Percentiles rank a stretch among this genome's conserved stretches.
phyloP scores from a whole-genome alignment of 108 stramenopile species.

The Parietichytrium sp. region DNA sequence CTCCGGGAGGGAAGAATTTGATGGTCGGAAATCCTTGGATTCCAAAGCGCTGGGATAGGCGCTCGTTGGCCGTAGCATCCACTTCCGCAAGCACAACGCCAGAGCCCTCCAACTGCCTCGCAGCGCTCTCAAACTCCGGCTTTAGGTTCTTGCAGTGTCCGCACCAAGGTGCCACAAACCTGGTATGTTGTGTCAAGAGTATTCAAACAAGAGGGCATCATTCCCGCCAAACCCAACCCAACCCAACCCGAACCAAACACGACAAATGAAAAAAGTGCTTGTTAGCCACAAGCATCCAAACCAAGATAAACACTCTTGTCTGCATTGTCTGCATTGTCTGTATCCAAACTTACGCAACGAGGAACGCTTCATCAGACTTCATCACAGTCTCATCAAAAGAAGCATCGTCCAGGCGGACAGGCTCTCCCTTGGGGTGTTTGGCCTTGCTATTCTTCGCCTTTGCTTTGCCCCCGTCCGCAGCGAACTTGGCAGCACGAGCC shows the following conservation, averaged over 20 bases:
- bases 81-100: constrained; percentile 76
- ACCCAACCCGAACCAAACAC: no score
- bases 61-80: constrained; percentile 69
- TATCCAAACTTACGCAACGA: no score
- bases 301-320: not conserved
- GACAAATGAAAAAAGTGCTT: no score
- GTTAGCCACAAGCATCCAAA: no score
- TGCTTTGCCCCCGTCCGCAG: not conserved
- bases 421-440: constrained; percentile 7
- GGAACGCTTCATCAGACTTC: constrained; percentile 40
- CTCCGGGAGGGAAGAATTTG: constrained; percentile 71
- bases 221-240: no score
- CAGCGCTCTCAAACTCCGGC: constrained; percentile 54
- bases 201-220: no score
- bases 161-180: constrained; percentile 71
- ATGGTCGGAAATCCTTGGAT: constrained; percentile 77
- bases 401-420: constrained; percentile 9
- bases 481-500: not conserved
- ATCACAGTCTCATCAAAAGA: constrained; percentile 40
- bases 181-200: no score
- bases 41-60: constrained; percentile 66
- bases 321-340: no score
- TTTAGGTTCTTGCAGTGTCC: constrained; percentile 69
- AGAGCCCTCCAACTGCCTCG: constrained; percentile 44
- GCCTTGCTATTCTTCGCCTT: no score